Percentiles rank a stretch among this genome's conserved stretches.
Conservation (phyloP, 306 rosid genomes). For the Argentina anserina region DNA sequence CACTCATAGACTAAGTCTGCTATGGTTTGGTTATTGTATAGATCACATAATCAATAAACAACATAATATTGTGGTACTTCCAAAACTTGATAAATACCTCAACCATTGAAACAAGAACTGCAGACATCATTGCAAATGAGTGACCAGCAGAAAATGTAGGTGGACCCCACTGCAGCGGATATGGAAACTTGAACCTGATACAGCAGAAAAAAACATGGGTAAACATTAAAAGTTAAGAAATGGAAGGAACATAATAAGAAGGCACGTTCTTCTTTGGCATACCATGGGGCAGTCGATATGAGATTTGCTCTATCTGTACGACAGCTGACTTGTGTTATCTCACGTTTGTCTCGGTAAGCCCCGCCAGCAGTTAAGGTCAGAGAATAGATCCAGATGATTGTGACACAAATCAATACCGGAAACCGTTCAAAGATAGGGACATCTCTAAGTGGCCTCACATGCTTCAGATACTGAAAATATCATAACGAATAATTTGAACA, state of each 20-base stretch:
- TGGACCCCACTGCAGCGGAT: conserved; percentile 98
- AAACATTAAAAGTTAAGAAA: neutral
- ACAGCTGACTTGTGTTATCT: conserved; percentile 62
- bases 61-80: neutral
- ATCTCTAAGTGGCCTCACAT: conserved; percentile 78
- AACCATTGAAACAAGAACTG: conserved; percentile 92
- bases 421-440: conserved; percentile 86
- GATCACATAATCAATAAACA: neutral
- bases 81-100: conserved; percentile 56
- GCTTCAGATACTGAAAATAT: conserved; percentile 84
- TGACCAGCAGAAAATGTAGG: conserved; percentile 98
- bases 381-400: conserved; percentile 86
- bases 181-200: conserved; percentile 88
- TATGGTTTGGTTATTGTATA: neutral
- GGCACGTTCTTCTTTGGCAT: conserved; percentile 16
- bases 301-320: conserved; percentile 83
- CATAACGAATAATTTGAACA: conserved; percentile 9
- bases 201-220: conserved; percentile 7
- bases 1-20: neutral
- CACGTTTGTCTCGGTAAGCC: conserved; percentile 59
- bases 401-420: conserved; percentile 76
- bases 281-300: conserved; percentile 93
- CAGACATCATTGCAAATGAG: conserved; percentile 94
- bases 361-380: conserved; percentile 87
- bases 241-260: conserved; percentile 10